Base-by-base conservation (phyloP, 768 basidiomycete genomes). In the Tylopilus sp. region DNA sequence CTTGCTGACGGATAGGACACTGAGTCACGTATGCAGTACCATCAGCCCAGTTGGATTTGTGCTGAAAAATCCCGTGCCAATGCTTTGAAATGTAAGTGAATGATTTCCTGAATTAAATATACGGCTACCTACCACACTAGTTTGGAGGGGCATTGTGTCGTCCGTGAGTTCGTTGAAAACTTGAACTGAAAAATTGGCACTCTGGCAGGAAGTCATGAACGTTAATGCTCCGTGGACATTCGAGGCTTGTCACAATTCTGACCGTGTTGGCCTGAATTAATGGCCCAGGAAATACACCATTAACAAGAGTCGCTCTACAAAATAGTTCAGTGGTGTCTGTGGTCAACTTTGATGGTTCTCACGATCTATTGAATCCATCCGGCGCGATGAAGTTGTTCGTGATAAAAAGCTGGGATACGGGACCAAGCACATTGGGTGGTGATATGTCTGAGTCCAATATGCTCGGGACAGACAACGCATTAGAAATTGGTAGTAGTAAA, bases 361-460 rank as follows among this genome's bases (percentile, higher is more conserved):
- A 75, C 74, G 71, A 70, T 53, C 66, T 51, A 71, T 54, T 66
- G 52, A 71, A 79, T 35, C 80, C 78, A 67, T 81, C 80, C 4
- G 81, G 80, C 6, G 74, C 54, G 35, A 79, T 71, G 28, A 53
- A 25, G 10, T 56, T 53, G 55, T 79, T 79, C 5, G 59, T 64
- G 31, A 80, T 64, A 39, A 57, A 48, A n/a, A 75, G 50, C 30
- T 65, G 52, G 13, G 36, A 41, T 17, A 51, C 53, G 28, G 69
- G 55, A 28, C 66, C 66, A 17, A 69, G 17, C 5, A 33, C 44
- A 6, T 25, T 26, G 13, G 28, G 30, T 13, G 44, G 4, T 15
- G 41, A 10, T 3, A 1, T 17, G 10, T 26, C 23, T 17, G 57
- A 53, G 39, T 39, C 36, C 40, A 43, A 41, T 31, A 2, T 9